Base-by-base conservation (phyloP, 2,329 filamentous ascomycete genomes). In the Ceratocystis destructans region DNA sequence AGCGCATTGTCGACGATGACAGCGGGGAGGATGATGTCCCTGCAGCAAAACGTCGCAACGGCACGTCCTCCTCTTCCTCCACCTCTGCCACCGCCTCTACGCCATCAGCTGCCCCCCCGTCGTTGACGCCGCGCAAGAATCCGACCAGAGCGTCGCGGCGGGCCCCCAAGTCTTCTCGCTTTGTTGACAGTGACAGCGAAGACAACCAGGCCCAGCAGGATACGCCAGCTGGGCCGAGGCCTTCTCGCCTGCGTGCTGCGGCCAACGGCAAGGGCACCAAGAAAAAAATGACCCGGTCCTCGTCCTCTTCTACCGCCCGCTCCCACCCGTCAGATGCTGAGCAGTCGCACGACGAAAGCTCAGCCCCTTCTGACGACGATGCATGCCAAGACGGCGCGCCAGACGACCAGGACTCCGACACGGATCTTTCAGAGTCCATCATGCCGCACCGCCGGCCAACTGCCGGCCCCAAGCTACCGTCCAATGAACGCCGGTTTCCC, bases 51-150 rank as follows among this genome's bases (percentile, higher is more conserved):
- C 65, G 61, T 22, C 65, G 65, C 25, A 55, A 53, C 44, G 53
- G 50, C 45, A 22, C 66, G 31, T 63, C 66, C 41, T n/a, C 33
- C 41, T 22, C 64, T 50, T 59, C 17, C n/a, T 31, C 62, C 20
- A 8, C 61, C 12, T 6, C 28, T 25, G 37, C 22, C 7, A 57
- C 44, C 45, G 22, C 63, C 31, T 31, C 57, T 10, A 61, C 46
- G 7, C 28, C 48, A 17, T 41, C 63, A 15, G 28, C 63, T 37
- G 22, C 64, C 28, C 5, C 31, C 37, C 31, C 53, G 22, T 37
- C 55, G 22, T 20, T 55, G n/a, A 67, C 63, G 20, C 63, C 66
- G 6, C 64, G 66, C 20, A 67, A 67, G 46, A 67, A 67, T 41
- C 66, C 66, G 22, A 45, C 63, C 5, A 48, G 66, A 33, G 63